Conservation (phyloP, 1,284 basidiomycete species). For the Cryptococcus sp. region DNA sequence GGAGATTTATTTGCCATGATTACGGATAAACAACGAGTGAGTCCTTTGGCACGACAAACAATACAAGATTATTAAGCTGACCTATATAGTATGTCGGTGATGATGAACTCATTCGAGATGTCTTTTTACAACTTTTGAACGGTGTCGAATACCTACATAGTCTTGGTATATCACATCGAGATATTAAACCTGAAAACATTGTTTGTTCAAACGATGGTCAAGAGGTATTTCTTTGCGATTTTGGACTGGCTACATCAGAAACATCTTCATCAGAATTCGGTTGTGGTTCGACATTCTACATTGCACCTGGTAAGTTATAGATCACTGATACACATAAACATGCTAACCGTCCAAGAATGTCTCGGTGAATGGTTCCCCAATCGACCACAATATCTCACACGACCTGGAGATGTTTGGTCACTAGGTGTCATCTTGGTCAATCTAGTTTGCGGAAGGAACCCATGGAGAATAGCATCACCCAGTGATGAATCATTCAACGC, state of each 20-base stretch:
- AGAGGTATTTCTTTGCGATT: conserved; percentile 87
- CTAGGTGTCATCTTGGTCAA: conserved; percentile 89
- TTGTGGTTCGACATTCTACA: conserved; percentile 52
- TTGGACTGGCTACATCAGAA: conserved; percentile 92
- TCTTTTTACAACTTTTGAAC: conserved; percentile 89
- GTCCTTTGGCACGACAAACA: conserved; percentile 10
- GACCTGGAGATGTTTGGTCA: conserved; percentile 82
- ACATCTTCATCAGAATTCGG: conserved; percentile 84
- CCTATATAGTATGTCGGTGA: conserved; percentile 61
- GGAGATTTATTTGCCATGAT: conserved; percentile 86
- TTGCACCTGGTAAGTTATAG: conserved; percentile 34
- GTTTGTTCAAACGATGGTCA: conserved; percentile 73
- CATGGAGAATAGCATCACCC: conserved; percentile 72
- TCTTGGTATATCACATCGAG: conserved; percentile 82
- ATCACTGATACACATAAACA: not conserved
- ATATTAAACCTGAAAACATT: conserved; percentile 97
- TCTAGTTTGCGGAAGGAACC: conserved; percentile 79
- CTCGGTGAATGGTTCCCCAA: conserved; percentile 64
- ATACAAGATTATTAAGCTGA: conserved; percentile 5
- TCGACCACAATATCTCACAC: conserved; percentile 59
- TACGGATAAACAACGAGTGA: conserved; percentile 53
- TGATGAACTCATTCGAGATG: conserved; percentile 74
- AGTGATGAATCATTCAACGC: conserved; percentile 68
- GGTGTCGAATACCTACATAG: conserved; percentile 77
- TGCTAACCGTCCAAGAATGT: conserved; percentile 60